phyloP scores from a whole-genome alignment of 1,284 basidiomycete species.

The Heterobasidion parviporum region DNA sequence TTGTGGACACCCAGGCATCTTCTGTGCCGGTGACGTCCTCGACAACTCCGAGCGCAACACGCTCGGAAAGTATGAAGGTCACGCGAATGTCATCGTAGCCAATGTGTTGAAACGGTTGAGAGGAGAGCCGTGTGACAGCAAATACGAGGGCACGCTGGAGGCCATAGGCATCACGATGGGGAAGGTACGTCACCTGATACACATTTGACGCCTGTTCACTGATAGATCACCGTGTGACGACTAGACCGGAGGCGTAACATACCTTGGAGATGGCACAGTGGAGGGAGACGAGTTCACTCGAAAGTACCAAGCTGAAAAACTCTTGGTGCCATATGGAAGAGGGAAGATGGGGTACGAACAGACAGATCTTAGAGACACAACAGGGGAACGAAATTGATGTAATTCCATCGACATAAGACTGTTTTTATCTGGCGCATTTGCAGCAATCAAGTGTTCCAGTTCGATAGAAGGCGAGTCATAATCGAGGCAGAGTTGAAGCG shows the following conservation, averaged over 20 bases:
- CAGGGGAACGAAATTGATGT: too few species aligned
- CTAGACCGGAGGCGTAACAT: not conserved
- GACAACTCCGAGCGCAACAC: slow-evolving; percentile 11
- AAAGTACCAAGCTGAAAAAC: not conserved
- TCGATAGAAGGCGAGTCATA: too few species aligned
- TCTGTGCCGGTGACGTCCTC: slow-evolving; percentile 51
- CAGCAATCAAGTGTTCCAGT: too few species aligned
- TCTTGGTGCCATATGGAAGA: not conserved
- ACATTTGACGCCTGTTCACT: not conserved
- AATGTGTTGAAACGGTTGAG: not conserved
- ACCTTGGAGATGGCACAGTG: not conserved
- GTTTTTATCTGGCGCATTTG: too few species aligned
- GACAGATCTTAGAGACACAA: too few species aligned
- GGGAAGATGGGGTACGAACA: not conserved
- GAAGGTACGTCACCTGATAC: not conserved
- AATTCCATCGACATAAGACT: too few species aligned
- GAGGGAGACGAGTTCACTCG: not conserved
- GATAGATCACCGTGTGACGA: not conserved
- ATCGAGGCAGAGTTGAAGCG: too few species aligned
- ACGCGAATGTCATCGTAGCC: slow-evolving; percentile 1
- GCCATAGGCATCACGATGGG: not conserved
- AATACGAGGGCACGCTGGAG: slow-evolving; percentile 1
- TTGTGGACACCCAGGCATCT: slow-evolving; percentile 35
- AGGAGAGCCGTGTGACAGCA: not conserved
- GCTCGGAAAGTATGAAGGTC: not conserved